Evolutionary conservation across 2,329 filamentous ascomycete genomes (phyloP).

Genomic region (Clarireedia sp.): DNA sequence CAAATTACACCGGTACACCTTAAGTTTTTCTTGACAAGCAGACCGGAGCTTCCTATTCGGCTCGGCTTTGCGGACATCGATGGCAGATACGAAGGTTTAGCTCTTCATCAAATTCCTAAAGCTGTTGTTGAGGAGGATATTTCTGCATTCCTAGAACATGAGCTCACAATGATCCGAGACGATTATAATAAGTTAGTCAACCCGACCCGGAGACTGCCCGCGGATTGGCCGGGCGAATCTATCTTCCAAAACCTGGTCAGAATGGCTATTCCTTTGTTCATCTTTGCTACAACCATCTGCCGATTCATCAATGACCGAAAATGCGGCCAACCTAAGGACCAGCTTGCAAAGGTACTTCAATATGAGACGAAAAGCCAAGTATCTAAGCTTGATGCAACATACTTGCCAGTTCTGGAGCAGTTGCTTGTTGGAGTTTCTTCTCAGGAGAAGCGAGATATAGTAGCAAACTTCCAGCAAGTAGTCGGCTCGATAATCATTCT

Average conservation of each 20-base stretch:
- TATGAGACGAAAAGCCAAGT: not conserved
- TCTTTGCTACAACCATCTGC: slow-evolving; percentile 26
- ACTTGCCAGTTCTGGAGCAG: slow-evolving; percentile 4
- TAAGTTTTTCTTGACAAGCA: slow-evolving; percentile 27
- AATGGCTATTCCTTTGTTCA: slow-evolving; percentile 31
- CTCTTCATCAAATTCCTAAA: slow-evolving; percentile 12
- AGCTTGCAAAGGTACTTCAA: not conserved
- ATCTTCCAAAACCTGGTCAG: slow-evolving; percentile 15
- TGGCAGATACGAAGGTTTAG: not conserved
- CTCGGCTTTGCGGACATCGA: slow-evolving; percentile 13
- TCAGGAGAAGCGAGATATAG: not conserved
- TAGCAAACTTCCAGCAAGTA: not conserved
- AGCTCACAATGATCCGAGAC: slow-evolving; percentile 11
- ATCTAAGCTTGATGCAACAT: not conserved
- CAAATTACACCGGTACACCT: slow-evolving; percentile 10
- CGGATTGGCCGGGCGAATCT: slow-evolving; percentile 10
- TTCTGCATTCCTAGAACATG: slow-evolving; percentile 10
- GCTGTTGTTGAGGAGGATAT: slow-evolving; percentile 15
- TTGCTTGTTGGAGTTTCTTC: not conserved
- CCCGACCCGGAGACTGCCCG: not conserved
- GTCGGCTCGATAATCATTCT: slow-evolving; percentile 4
- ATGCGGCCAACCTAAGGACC: not conserved
- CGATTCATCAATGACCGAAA: slow-evolving; percentile 13
- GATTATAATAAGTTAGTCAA: not conserved
- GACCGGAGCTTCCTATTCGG: slow-evolving; percentile 24